Evolutionary conservation across 345 rosid species (phyloP).

Genomic region (Balakata baccata): DNA sequence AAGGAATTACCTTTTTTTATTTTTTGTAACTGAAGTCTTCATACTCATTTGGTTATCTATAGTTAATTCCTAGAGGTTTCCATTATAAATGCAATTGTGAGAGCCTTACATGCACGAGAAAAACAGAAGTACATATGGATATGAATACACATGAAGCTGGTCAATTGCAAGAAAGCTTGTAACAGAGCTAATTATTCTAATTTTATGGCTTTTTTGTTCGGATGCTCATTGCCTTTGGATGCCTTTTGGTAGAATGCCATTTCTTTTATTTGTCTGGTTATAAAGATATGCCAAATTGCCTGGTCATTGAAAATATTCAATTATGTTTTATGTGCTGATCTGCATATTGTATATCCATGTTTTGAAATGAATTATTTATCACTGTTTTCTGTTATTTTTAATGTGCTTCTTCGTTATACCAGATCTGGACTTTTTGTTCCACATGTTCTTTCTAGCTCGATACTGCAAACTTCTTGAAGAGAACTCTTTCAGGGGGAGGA

Average conservation of each 20-base stretch:
- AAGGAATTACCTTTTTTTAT: background rate
- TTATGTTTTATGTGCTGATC: background rate
- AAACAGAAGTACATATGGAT: background rate
- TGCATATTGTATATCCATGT: background rate
- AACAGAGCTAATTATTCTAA: background rate
- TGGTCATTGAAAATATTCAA: background rate
- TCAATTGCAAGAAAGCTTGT: background rate
- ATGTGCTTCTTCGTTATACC: constrained; percentile 21
- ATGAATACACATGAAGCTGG: no score
- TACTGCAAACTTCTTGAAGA: constrained; percentile 99
- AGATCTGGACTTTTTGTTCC: constrained; percentile 98
- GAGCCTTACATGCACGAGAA: background rate
- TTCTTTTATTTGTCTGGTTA: background rate
- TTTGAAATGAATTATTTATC: background rate
- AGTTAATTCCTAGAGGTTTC: background rate
- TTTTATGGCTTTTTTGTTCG: background rate
- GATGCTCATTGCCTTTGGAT: background rate
- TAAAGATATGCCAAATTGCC: constrained; percentile 2
- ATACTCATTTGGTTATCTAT: background rate
- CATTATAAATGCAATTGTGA: background rate
- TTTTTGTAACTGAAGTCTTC: background rate
- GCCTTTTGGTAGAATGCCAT: background rate
- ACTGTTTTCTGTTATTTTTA: background rate
- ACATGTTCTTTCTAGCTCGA: constrained; percentile 97
- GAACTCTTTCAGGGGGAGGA: constrained; percentile 95